Evolutionary conservation across 140 eudicot species (phyloP), one percentile per base, ranked within the genome.

Genomic region (Stevia rebaudiana): DNA sequence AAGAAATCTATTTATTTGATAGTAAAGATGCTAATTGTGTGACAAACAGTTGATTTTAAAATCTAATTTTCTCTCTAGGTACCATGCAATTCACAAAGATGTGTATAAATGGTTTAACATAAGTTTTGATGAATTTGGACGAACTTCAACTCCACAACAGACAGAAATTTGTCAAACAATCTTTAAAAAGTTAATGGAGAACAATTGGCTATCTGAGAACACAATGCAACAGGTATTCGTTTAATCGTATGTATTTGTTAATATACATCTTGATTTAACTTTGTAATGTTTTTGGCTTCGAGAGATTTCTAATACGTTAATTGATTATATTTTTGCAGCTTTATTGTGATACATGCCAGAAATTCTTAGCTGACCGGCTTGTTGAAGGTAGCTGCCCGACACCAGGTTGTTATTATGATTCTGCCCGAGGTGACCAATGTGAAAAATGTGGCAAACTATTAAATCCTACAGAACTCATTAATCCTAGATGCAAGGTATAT

Each of bases 341-440:
- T 47, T 92, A 79, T 63, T 92, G 98, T 73, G 95, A 92, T 72
- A 92, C 81, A 24, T 92, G 98, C 68, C 17, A 48, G 57, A 81
- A 76, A 81, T 92, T 92, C 67, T 74, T 92, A 68, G 98, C 96
- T 3, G 98, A 92, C 51, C 81, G 96, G 28, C 86, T 87, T 51
- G 98, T 87, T 41, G 98, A 91, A 75, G 98, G 98, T 6, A 13
- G 8, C 60, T 91, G 98, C 62, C 98, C 98, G 3, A 86, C 94
- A 74, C 88, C 74, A 55, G 94, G 89, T 17, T 91, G 98, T 74
- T 74, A 82, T 66, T 87, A 91, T 79, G 96, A 84, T 65, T 84
- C 98, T 74, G 98, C 98, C 24, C 85, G 98, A 65, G 98, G 98
- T 17, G 98, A 91, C 79, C 98, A 91, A 59, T 91, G 96, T 71